phyloP scores from a whole-genome alignment of 768 basidiomycete species.

The Pleurotus eryngii region DNA sequence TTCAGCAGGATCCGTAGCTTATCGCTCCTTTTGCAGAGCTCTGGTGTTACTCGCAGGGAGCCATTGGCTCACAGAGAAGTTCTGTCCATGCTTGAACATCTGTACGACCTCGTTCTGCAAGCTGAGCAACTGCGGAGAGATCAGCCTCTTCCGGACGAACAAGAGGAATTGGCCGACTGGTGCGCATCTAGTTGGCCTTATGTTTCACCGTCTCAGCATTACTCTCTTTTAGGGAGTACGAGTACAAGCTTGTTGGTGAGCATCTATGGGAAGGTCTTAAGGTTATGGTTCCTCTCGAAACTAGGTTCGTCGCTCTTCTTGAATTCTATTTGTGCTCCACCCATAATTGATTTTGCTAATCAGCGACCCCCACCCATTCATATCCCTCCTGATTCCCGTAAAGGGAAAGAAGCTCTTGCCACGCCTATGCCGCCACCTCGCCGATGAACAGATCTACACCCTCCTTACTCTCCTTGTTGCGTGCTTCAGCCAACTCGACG shows the following conservation, averaged over 20 bases:
- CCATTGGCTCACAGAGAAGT: slow-evolving; percentile 79
- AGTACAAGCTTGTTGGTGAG: slow-evolving; percentile 57
- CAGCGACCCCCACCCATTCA: slow-evolving; percentile 94
- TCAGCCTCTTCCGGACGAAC: slow-evolving; percentile 65
- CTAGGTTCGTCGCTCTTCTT: slow-evolving; percentile 58
- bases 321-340: not conserved
- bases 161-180: slow-evolving; percentile 43
- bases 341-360: not conserved
- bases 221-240: slow-evolving; percentile 43
- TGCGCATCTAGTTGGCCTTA: slow-evolving; percentile 21
- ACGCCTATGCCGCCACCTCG: slow-evolving; percentile 81
- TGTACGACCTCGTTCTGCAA: slow-evolving; percentile 82
- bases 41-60: slow-evolving; percentile 60
- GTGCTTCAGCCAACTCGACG: slow-evolving; percentile 92
- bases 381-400: slow-evolving; percentile 80
- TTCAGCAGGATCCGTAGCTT: not conserved
- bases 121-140: slow-evolving; percentile 84
- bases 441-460: slow-evolving; percentile 75
- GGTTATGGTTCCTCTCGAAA: slow-evolving; percentile 90
- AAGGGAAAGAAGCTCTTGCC: slow-evolving; percentile 95
- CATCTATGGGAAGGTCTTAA: slow-evolving; percentile 77
- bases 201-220: not conserved
- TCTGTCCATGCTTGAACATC: slow-evolving; percentile 71
- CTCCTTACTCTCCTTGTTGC: slow-evolving; percentile 89
- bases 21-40: slow-evolving; percentile 36